Evolutionary conservation across 345 rosid genomes (phyloP), one percentile per base, ranked within the genome.

Genomic region (Linum lewisii): DNA sequence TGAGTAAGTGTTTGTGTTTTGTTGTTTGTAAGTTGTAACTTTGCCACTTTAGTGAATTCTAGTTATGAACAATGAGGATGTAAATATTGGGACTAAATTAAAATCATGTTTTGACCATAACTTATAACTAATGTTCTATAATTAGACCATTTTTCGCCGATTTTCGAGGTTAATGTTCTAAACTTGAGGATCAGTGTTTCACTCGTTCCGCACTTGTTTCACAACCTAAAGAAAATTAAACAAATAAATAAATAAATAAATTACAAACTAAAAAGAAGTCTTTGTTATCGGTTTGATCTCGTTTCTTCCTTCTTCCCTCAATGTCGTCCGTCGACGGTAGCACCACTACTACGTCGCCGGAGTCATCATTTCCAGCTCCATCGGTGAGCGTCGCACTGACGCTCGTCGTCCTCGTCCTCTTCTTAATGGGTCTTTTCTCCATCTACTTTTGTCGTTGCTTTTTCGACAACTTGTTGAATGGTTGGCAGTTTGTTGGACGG

Each of bases 371-470:
- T 58, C 49, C 58, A 25, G 70, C 81, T 2, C 86, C 86, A 0
- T 80, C 88, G 0, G 7, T 81, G 22, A 78, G 84, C 44, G 59
- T 86, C 13, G 60, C 84, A 59, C 60, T 91, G 60, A 77, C 82
- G 2, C 72, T 79, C 9, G 24, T 82, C 29, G 79, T 88, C 63
- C 81, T 88, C 16, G 24, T 83, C 18, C 74, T 80, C 72, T 84
- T 86, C 78, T 81, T 84, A 45, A 13, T 83, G 9, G 92, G 90
- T 0, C 79, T 88, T 24, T 76, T 86, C 73, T 75, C 81, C 13
- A 67, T 86, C 16, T 86, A 75, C 62, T 81, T 86, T 5, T 88
- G 81, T 57, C 78, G 78, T 63, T 88, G 88, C 66, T 66, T 83
- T 64, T 49, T 83, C 66, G 81, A 76, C 50, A 73, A 73, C 34